A percentile compares a stretch with the other conserved stretches of the same genome.
These are phyloP conservation scores for Colletotrichum tofieldiae DNA, from an alignment of 2,329 filamentous ascomycete genomes.

Conservation along the genomic window DNA sequence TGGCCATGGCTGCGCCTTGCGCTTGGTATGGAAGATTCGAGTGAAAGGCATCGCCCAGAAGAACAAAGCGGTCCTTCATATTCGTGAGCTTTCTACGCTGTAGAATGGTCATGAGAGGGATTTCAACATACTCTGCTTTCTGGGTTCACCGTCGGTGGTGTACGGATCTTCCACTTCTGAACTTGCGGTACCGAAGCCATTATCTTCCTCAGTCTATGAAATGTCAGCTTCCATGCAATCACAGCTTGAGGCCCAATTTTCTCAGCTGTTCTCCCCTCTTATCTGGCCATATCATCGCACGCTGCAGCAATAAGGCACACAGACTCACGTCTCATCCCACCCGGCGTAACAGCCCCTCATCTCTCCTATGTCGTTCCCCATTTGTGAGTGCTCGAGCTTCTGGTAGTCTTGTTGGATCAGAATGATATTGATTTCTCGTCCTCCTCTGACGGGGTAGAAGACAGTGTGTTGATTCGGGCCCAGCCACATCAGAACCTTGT, in stretches of 20 bases:
- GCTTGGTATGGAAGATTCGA: conserved; percentile 47
- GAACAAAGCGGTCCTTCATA: conserved; percentile 34
- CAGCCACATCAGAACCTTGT: conserved; percentile 18
- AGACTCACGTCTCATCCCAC: conserved; percentile 35
- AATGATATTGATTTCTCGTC: conserved; percentile 31
- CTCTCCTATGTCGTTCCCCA: conserved; percentile 16
- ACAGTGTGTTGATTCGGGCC: conserved; percentile 21
- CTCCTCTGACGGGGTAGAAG: conserved; percentile 24
- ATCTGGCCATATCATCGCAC: not conserved
- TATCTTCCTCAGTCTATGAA: conserved; percentile 23
- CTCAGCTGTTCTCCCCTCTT: no score
- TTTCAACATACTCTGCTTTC: conserved; percentile 20
- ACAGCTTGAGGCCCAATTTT: no score
- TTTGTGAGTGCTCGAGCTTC: not conserved
- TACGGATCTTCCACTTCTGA: conserved; percentile 38
- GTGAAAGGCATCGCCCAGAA: conserved; percentile 41
- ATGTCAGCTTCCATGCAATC: not conserved
- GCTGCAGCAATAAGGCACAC: not conserved
- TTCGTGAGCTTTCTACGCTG: not conserved
- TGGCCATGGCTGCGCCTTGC: conserved; percentile 48
- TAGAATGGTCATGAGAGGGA: not conserved
- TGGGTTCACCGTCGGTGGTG: conserved; percentile 5
- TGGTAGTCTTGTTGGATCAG: conserved; percentile 11
- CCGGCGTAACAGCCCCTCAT: conserved; percentile 30
- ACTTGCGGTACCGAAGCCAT: conserved; percentile 24